phyloP scores from a whole-genome alignment of 1,139 yeast species.

The Debaryomycetaceae sp. region DNA sequence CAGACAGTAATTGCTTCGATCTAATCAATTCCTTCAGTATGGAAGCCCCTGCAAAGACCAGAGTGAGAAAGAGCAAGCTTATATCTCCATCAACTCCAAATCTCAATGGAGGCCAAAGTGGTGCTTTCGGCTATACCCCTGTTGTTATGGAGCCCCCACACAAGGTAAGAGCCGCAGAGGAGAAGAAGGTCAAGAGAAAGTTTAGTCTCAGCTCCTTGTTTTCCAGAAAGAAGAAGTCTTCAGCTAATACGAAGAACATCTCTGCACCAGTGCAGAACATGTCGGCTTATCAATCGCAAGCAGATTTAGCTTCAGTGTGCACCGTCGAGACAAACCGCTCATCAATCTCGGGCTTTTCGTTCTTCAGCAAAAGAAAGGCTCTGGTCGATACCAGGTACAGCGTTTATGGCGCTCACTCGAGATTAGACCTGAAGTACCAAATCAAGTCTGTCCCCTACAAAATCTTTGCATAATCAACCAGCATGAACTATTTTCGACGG shows the following conservation, averaged over 20 bases:
- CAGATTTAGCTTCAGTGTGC: constrained; percentile 27
- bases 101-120: constrained; percentile 6
- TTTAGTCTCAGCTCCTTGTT: constrained; percentile 9
- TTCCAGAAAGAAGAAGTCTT: constrained; percentile 4
- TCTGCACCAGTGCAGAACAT: constrained; percentile 4
- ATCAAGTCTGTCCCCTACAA: constrained; percentile 30
- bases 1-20: constrained; percentile 16
- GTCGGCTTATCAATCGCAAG: constrained; percentile 7
- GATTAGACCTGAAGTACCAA: constrained; percentile 26
- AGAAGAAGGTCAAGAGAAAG: constrained; percentile 17
- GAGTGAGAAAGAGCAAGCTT: not conserved
- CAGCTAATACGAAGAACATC: constrained; percentile 8
- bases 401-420: constrained; percentile 12
- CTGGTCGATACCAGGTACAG: constrained; percentile 14
- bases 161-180: not conserved
- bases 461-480: constrained; percentile 5
- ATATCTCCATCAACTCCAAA: constrained; percentile 3
- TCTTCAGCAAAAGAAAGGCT: constrained; percentile 20
- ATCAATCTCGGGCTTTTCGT: constrained; percentile 33
- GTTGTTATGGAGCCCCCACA: constrained; percentile 11
- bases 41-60: not conserved
- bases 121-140: constrained; percentile 12
- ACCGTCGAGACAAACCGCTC: constrained; percentile 25
- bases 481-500: not conserved
- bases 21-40: constrained; percentile 15